Conservation (phyloP, 1,139 yeast genomes). For the Hyphopichia fennica region DNA sequence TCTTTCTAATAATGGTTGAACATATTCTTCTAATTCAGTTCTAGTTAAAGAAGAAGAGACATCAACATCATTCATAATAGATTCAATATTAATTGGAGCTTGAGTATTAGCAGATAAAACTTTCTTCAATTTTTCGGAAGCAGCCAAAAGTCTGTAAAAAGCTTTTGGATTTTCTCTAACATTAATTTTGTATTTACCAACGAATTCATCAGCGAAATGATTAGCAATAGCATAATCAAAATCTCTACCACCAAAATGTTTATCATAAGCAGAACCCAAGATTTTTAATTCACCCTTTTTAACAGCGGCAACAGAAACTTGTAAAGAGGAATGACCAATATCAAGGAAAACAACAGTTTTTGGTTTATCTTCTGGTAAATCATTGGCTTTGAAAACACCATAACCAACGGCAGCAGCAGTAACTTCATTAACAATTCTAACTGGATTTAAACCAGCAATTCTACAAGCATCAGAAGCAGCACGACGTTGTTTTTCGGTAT, state of each 20-base stretch:
- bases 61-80: conserved; percentile 96
- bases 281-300: conserved; percentile 96
- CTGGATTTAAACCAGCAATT: conserved; percentile 97
- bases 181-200: conserved; percentile 89
- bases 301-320: conserved; percentile 86
- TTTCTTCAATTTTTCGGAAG: conserved; percentile 93
- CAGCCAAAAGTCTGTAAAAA: conserved; percentile 85
- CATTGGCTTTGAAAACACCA: conserved; percentile 96
- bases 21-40: conserved; percentile 89
- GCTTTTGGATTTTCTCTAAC: conserved; percentile 91
- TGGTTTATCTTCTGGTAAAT: conserved; percentile 89
- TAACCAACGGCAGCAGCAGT: conserved; percentile 99
- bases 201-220: conserved; percentile 92
- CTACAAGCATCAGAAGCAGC: conserved; percentile 94
- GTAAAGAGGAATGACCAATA: conserved; percentile 95
- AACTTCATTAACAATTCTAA: conserved; percentile 93
- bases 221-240: conserved; percentile 91
- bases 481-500: conserved; percentile 94
- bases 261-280: conserved; percentile 88
- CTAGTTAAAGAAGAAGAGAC: conserved; percentile 88
- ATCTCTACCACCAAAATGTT: conserved; percentile 98
- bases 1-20: conserved; percentile 77
- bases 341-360: conserved; percentile 91
- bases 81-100: conserved; percentile 95
- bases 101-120: conserved; percentile 92